Evolutionary conservation across 805 yeast genomes (phyloP).

Genomic region (Myxozyma melibiosi): DNA sequence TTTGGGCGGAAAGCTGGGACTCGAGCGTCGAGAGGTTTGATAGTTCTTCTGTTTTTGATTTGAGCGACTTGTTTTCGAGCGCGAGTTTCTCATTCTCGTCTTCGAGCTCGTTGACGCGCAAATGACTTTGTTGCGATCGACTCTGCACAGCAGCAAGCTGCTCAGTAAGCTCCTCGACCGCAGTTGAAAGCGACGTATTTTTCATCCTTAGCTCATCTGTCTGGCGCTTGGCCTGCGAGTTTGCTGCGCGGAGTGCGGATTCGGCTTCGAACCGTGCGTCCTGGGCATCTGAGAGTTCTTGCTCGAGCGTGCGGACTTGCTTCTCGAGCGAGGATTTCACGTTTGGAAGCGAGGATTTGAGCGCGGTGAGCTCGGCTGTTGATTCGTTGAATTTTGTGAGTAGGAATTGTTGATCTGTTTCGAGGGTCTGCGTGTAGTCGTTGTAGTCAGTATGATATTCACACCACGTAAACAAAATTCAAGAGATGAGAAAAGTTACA

Average conservation of each 20-base stretch:
- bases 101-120: slow-evolving; percentile 40
- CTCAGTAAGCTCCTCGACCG: slow-evolving; percentile 40
- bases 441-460: not conserved
- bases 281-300: slow-evolving; percentile 40
- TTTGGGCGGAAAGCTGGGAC: slow-evolving; percentile 43
- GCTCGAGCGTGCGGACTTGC: slow-evolving; percentile 44
- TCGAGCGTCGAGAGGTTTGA: slow-evolving; percentile 18
- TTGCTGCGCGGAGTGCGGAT: slow-evolving; percentile 26
- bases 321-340: slow-evolving; percentile 38
- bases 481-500: slow-evolving; percentile 13
- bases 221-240: slow-evolving; percentile 30
- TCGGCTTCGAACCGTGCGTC: slow-evolving; percentile 37
- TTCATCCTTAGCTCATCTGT: slow-evolving; percentile 30
- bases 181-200: slow-evolving; percentile 33
- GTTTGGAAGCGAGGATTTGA: slow-evolving; percentile 37
- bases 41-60: slow-evolving; percentile 15
- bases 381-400: slow-evolving; percentile 44
- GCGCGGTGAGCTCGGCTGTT: slow-evolving; percentile 35
- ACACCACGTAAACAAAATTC: not conserved
- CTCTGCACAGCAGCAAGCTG: slow-evolving; percentile 37
- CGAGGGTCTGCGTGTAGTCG: slow-evolving; percentile 39
- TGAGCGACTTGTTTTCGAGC: slow-evolving; percentile 26
- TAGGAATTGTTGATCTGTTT: slow-evolving; percentile 46
- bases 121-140: slow-evolving; percentile 31
- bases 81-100: slow-evolving; percentile 40